Conservation (phyloP, 208 protist species). For the Acanthamoeba royreba region DNA sequence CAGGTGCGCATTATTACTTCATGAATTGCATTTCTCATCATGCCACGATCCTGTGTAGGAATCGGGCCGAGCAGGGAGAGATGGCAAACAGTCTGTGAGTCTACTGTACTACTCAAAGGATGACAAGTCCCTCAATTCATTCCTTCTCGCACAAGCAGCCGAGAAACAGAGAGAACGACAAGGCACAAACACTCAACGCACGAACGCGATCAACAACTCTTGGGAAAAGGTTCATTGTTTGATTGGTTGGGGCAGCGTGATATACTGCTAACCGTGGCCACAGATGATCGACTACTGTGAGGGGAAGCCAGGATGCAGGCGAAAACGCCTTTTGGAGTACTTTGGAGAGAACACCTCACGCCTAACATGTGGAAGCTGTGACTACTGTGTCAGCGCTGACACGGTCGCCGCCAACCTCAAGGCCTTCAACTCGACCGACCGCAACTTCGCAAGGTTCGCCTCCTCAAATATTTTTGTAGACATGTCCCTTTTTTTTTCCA, state of each 20-base stretch:
- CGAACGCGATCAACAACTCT: neutral
- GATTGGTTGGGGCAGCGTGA: neutral
- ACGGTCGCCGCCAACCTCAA: neutral
- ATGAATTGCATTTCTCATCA: neutral
- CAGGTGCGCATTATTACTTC: neutral
- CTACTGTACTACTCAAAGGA: conserved; percentile 77
- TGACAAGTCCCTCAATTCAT: conserved; percentile 57
- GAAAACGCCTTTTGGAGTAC: neutral
- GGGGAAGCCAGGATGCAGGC: neutral
- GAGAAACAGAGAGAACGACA: neutral
- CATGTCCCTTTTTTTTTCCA: too few relatives aligned
- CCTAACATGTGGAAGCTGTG: neutral
- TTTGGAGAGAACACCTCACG: neutral
- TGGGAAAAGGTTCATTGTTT: conserved; percentile 19
- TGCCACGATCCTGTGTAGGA: conserved; percentile 89
- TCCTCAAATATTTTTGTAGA: neutral
- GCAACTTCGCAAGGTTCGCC: neutral
- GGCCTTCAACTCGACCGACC: neutral
- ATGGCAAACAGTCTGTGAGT: conserved; percentile 82
- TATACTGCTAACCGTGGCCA: neutral
- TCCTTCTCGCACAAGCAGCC: neutral
- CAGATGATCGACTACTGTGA: conserved; percentile 40
- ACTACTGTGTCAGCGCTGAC: neutral
- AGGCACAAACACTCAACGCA: neutral
- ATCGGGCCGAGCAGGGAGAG: conserved; percentile 92